phyloP scores from a whole-genome alignment of 495 filamentous ascomycete genomes.

The Penicillium cosmopolitanum region DNA sequence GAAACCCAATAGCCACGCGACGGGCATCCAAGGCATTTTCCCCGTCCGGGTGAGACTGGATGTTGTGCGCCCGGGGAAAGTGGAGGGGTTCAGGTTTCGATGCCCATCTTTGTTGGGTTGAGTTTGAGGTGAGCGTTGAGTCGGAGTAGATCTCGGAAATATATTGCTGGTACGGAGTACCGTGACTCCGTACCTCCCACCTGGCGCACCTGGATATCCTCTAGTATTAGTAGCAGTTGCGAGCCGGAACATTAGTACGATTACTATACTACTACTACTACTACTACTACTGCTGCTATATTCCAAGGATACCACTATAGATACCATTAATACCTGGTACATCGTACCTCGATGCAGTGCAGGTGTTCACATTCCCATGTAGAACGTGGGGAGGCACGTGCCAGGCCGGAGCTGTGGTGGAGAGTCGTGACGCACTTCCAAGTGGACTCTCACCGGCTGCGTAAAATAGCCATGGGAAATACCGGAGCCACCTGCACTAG shows the following conservation, averaged over 20 bases:
- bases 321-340: background rate
- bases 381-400: constrained; percentile 17
- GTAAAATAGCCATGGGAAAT: background rate
- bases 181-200: no score
- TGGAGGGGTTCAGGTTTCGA: background rate
- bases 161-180: no score
- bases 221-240: no score
- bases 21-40: constrained; percentile 15
- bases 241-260: no score
- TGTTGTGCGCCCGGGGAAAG: constrained; percentile 5
- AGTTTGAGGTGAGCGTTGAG: no score
- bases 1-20: constrained; percentile 20
- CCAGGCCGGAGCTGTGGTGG: constrained; percentile 22
- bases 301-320: background rate
- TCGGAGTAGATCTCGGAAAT: no score
- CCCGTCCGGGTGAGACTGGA: background rate
- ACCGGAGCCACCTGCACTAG: background rate
- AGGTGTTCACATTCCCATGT: constrained; percentile 1
- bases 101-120: constrained; percentile 2
- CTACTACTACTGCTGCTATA: background rate
- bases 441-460: background rate
- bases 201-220: no score
- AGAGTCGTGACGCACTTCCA: constrained; percentile 3
- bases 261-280: background rate
- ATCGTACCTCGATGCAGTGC: no score